Evolutionary conservation across 306 rosid species (phyloP).

Genomic region (Elaeagnus macrophylla): DNA sequence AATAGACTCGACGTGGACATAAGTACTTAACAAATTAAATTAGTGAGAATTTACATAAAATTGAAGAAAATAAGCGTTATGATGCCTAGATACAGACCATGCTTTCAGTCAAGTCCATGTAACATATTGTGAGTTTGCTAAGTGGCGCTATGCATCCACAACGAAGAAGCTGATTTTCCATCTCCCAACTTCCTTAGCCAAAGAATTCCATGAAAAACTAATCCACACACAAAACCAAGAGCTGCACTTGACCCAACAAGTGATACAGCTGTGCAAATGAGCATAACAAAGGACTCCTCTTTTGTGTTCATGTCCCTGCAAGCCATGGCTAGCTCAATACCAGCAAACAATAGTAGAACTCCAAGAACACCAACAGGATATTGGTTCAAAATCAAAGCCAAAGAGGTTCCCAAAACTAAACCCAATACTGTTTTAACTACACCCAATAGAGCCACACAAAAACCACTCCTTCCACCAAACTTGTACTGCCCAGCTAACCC

Average conservation of each 20-base stretch:
- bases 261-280: constrained; percentile 25
- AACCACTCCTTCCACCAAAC: constrained; percentile 83
- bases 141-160: background rate
- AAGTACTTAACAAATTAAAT: no score
- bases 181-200: background rate
- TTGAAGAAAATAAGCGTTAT: no score
- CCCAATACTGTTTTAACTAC: constrained; percentile 48
- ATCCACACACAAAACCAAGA: constrained; percentile 21
- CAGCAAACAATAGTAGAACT: constrained; percentile 58
- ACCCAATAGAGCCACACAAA: constrained; percentile 69
- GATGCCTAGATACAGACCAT: no score
- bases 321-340: constrained; percentile 68
- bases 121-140: background rate
- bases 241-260: constrained; percentile 28
- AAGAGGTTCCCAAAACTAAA: constrained; percentile 49
- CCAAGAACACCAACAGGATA: constrained; percentile 69
- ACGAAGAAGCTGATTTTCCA: background rate
- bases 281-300: constrained; percentile 23
- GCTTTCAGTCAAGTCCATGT: no score
- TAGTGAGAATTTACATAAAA: no score
- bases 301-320: constrained; percentile 53
- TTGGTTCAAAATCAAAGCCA: constrained; percentile 36
- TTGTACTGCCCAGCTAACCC: constrained; percentile 80
- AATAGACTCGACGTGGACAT: no score
- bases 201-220: background rate